Base-by-base conservation (phyloP, 257 asterid species). In the Solanum corneliomulleri region DNA sequence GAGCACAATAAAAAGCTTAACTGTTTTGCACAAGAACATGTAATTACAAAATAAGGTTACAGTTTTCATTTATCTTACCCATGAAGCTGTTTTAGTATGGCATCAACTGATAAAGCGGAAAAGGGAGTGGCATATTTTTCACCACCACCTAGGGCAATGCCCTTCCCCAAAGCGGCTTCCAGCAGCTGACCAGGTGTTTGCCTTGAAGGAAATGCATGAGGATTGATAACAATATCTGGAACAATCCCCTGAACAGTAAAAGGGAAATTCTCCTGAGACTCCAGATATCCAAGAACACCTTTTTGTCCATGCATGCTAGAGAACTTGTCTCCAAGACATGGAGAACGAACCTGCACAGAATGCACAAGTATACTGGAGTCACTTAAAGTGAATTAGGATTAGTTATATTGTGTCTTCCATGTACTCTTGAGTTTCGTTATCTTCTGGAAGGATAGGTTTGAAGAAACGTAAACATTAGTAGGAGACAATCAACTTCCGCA, bases 221-320 rank as follows among this genome's bases (percentile, higher is more conserved):
- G 99, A 86, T 97, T 97, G 89, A 97, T 97, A 29, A 97, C 98
- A 70, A 97, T 92, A 87, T 97, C 99, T 7, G 99, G 99, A 86
- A 96, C 99, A 70, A 97, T 91, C 77, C 99, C 99, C 83, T 96
- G 94, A 86, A 64, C 90, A 6, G 97, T 96, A 86, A 97, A 97
- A 47, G 99, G 98, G 87, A 96, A 96, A 88, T 96, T 97, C 89
- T 96, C 99, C 85, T 96, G 99, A 52, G 94, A 94, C 84, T 97
- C 99, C 87, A 96, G 91, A 89, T 91, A 94, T 52, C 99, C 99
- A 58, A 97, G 88, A 76, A 97, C 99, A 82, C 99, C 99, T 91
- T 97, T 97, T 89, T 97, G 99, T 75, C 99, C 99, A 84, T 97
- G 99, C 99, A 97, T 97, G 92, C 99, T 97, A 1, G 98, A 96